Conservation (phyloP, 345 rosid species). For the Euphorbia tirucalli region DNA sequence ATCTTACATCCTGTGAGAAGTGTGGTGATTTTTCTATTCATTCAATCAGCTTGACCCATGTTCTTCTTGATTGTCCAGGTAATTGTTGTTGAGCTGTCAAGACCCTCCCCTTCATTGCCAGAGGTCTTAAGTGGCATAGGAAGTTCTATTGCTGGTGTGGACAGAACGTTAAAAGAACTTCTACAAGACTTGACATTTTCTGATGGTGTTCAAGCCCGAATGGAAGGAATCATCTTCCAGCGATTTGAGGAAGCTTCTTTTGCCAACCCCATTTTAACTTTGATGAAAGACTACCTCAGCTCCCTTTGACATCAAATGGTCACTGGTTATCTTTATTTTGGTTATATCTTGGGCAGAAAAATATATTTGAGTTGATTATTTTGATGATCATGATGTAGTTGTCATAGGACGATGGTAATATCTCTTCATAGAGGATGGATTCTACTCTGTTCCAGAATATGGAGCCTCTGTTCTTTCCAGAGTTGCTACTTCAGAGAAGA, state of each 20-base stretch:
- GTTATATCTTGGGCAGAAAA: not conserved
- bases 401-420: not conserved
- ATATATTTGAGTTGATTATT: not conserved
- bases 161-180: slow-evolving; percentile 55
- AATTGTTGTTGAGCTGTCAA: slow-evolving; percentile 74
- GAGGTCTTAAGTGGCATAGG: slow-evolving; percentile 73
- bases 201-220: slow-evolving; percentile 77
- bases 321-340: not conserved
- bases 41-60: not conserved
- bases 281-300: slow-evolving; percentile 71
- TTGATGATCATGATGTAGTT: not conserved
- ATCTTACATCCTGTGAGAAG: no score
- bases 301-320: slow-evolving; percentile 43
- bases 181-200: slow-evolving; percentile 53
- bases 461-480: not conserved
- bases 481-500: not conserved
- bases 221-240: slow-evolving; percentile 88
- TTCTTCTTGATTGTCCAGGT: slow-evolving; percentile 49
- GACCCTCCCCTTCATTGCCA: slow-evolving; percentile 67
- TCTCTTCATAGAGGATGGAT: not conserved
- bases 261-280: slow-evolving; percentile 46
- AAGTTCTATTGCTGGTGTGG: slow-evolving; percentile 64
- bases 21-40: not conserved
- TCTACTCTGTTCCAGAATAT: not conserved
- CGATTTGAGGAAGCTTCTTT: slow-evolving; percentile 53